Evolutionary conservation across 106 monocot genomes (phyloP), one percentile per base, ranked within the genome.

Genomic region (Hemerocallis citrina): DNA sequence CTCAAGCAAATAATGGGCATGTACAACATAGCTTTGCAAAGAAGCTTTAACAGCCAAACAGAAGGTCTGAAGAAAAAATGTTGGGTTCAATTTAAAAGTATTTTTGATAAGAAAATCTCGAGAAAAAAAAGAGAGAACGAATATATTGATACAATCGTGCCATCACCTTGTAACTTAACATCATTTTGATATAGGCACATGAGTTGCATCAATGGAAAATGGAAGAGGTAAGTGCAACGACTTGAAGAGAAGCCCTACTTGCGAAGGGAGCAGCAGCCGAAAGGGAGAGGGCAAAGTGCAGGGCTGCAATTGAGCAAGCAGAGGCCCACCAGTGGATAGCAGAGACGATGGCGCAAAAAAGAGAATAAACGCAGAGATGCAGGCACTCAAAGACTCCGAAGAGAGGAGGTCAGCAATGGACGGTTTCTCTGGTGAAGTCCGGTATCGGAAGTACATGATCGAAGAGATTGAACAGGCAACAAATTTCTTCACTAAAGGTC

Each of bases 1-100:
- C 71, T 80, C 11, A 75, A 66, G 66, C 80, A 80, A 31, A 80
- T 75, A 8, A 80, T 75, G 80, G 66, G 75, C 61, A 75, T 75
- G 74, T 80, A 80, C 46, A 75, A 62, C 42, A 48, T 61, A 12
- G 80, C 80, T 15, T 11, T 80, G 80, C 75, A 80, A 52, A 62
- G 79, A 80, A 57, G 70, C 80, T 50, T 45, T 80, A 11, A 49
- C 71, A 19, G 74, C 68, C 13, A 74, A 80, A 47, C 70, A 80
- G 36, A 70, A 71, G 70, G 75, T 71, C 15, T 33, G 9, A 33
- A 57, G n/a, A n/a, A n/a, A n/a, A n/a, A n/a, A 54, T 5, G 31
- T 21, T 37, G 20, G 25, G n/a, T 20, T 30, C 3, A 34, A n/a
- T n/a, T n/a, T n/a, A n/a, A n/a, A n/a, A n/a, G n/a, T n/a, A n/a